Evolutionary conservation across 1,139 yeast species (phyloP), one percentile per base, ranked within the genome.

Genomic region (Geotrichum phurueaensis): DNA sequence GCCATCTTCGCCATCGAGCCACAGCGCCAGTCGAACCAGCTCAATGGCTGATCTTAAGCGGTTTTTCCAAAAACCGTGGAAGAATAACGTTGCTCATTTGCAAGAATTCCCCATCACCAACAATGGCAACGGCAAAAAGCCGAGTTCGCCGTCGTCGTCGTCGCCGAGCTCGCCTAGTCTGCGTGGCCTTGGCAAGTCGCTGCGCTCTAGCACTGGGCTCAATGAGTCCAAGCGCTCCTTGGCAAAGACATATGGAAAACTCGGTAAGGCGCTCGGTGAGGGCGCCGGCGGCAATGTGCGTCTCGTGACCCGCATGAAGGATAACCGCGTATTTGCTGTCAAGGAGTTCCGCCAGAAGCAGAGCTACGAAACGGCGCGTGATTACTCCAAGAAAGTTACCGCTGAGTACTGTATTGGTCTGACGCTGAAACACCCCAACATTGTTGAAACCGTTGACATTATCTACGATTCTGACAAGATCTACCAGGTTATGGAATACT

Each of bases 261-360:
- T 86, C 58, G 96, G 96, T 56, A 95, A 90, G 69, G 87, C 84
- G 62, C 79, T 92, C 53, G 98, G 98, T 55, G 96, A 96, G 12
- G 98, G 98, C 62, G 97, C 97, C 2, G 98, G 98, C 51, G 98
- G 98, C 4, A 82, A 94, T 2, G 98, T 92, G 45, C 83, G 86
- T 68, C 77, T 92, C 59, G 86, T 90, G 39, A 85, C 81, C 51
- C 78, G 96, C 68, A 77, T 83, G 53, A 73, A 81, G 29, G 97
- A 91, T 73, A 83, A 83, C 62, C 81, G 81, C 64, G 81, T 87
- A 2, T 91, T 89, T 79, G 98, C 98, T 0, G 97, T 92, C 48
- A 92, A 92, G 73, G 97, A 91, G 73, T 92, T 91, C 73, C 82
- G 97, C 65, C 81, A 88, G 45, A 84, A 89, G 70, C 84, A 87